Percentiles rank a stretch among this genome's conserved stretches.
Evolutionary conservation across 164 flowering plant genomes (phyloP).

Genomic region (Tinospora cordifolia): DNA sequence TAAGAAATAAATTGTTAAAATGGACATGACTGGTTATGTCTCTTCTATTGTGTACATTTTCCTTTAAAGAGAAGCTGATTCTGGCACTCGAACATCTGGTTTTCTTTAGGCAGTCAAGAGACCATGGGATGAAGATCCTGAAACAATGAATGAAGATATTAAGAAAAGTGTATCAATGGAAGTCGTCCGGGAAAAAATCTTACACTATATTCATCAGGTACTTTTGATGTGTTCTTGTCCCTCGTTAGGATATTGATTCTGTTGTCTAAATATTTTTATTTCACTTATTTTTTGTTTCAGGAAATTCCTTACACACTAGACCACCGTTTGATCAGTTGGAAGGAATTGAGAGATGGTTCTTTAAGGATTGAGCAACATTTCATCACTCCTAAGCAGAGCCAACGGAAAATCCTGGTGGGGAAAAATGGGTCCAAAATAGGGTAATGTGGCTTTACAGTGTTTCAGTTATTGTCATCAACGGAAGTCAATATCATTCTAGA

Average conservation of each 20-base stretch:
- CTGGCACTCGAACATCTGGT: conserved; percentile 1
- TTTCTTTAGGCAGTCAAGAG: conserved; percentile 71
- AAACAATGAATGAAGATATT: conserved; percentile 62
- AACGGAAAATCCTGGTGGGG: conserved; percentile 86
- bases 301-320: conserved; percentile 85
- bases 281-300: conserved; percentile 47
- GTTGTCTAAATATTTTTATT: background rate
- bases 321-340: conserved; percentile 84
- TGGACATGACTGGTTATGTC: background rate
- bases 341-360: conserved; percentile 83
- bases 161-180: conserved; percentile 86
- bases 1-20: background rate
- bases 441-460: conserved; percentile 26
- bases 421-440: conserved; percentile 91
- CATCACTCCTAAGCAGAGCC: conserved; percentile 62
- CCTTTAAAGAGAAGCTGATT: background rate
- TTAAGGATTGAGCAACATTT: conserved; percentile 85
- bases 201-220: conserved; percentile 91
- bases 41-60: background rate
- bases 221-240: background rate
- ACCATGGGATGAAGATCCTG: conserved; percentile 96
- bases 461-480: background rate
- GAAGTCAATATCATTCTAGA: too few species aligned
- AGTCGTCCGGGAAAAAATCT: conserved; percentile 81
- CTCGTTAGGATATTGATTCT: background rate